These are phyloP conservation scores for Stereocaulon alpinum DNA, from an alignment of 495 filamentous ascomycete species.

Conservation along the genomic window DNA sequence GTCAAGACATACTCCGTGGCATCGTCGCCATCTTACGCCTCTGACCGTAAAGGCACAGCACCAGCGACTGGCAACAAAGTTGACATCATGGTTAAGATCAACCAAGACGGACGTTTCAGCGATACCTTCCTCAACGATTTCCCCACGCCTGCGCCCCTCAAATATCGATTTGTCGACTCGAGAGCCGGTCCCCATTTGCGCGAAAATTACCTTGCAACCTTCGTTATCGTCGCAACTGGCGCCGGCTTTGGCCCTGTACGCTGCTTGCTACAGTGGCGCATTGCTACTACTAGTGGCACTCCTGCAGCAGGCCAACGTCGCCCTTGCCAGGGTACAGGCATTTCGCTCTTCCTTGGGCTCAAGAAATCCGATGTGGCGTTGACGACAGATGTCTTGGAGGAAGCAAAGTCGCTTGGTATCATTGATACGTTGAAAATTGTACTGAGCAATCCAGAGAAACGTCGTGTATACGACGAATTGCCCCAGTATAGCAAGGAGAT, in stretches of 20 bases:
- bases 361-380: conserved; percentile 5
- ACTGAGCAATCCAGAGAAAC: conserved; percentile 16
- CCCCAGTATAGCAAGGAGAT: not conserved
- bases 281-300: not conserved
- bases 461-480: conserved; percentile 15
- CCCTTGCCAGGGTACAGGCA: not conserved
- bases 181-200: not conserved
- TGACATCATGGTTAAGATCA: conserved; percentile 20
- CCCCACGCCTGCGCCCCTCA: not conserved
- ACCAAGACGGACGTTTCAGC: conserved; percentile 23
- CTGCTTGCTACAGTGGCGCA: conserved; percentile 19
- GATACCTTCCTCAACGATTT: conserved; percentile 15
- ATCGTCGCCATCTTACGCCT: conserved; percentile 14
- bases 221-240: conserved; percentile 24
- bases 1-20: conserved; percentile 24
- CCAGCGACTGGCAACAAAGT: not conserved
- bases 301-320: not conserved
- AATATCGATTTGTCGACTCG: conserved; percentile 18
- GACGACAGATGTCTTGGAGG: not conserved
- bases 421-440: conserved; percentile 13
- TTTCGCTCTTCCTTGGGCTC: conserved; percentile 12
- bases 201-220: conserved; percentile 5
- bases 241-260: conserved; percentile 26
- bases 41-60: not conserved
- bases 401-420: conserved; percentile 3